Evolutionary conservation across 805 yeast species (phyloP), one percentile per base, ranked within the genome.

Genomic region (Candida quercuum): DNA sequence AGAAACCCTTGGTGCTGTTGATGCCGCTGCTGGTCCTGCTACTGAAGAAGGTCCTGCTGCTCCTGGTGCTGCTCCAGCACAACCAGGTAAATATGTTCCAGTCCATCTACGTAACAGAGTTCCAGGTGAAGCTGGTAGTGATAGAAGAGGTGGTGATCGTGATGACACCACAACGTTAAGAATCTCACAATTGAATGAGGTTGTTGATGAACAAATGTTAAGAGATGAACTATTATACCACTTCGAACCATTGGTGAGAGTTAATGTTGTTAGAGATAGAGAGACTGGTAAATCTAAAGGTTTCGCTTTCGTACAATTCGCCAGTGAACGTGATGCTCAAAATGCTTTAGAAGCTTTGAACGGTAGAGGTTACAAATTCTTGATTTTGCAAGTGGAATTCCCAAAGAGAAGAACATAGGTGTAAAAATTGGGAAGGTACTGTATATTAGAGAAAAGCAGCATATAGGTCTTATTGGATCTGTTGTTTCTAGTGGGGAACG

Each of bases 261-360:
- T 84, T 49, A 82, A 83, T 46, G 72, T 93, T 41, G 88, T 88
- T 42, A 84, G 86, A 69, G 86, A 88, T 67, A 83, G 87, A 67
- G 95, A 85, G 54, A 93, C 98, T 20, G 93, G 95, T 48, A 82
- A 81, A 63, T 85, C 96, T 32, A 84, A 87, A 67, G 99, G 99
- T 57, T 79, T 91, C 63, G 98, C 98, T 6, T 93, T 86, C 63
- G 94, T 89, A 48, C 81, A 91, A 43, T 85, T 85, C 61, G 76
- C 72, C 42, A 72, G 79, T 39, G 78, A 78, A 56, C 61, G 63
- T 40, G 68, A 66, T 49, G 99, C 98, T 31, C 81, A 84, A 64
- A 62, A 60, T 48, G 98, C 96, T 36, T 69, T 83, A 64, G 79
- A 83, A 45, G 59, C 60, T 45, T 73, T 88, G 64, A 74, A 93